Evolutionary conservation across 2,329 filamentous ascomycete genomes (phyloP).

Genomic region (Paecilomyces formosus): DNA sequence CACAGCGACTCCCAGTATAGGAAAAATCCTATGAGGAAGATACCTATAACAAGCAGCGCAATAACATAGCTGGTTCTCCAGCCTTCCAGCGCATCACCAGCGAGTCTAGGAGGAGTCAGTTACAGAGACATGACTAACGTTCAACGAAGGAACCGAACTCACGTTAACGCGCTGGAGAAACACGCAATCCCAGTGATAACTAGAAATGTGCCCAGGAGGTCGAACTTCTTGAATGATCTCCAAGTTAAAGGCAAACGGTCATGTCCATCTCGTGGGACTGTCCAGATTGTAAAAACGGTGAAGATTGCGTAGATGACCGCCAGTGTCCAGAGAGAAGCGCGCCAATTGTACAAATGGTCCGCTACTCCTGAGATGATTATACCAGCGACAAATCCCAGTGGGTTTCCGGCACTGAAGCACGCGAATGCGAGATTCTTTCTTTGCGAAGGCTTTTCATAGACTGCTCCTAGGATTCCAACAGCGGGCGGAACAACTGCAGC

Average conservation of each 20-base stretch:
- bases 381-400: conserved; percentile 50
- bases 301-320: conserved; percentile 58
- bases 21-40: conserved; percentile 50
- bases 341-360: conserved; percentile 55
- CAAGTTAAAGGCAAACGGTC: conserved; percentile 36
- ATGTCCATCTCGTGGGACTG: conserved; percentile 51
- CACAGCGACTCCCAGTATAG: conserved; percentile 55
- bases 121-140: background rate
- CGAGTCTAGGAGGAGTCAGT: conserved; percentile 25
- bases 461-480: conserved; percentile 56
- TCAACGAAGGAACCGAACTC: conserved; percentile 15
- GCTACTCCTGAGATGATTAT: conserved; percentile 57
- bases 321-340: conserved; percentile 55
- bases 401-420: conserved; percentile 54
- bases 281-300: conserved; percentile 51
- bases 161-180: conserved; percentile 56
- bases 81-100: conserved; percentile 51
- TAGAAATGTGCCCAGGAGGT: conserved; percentile 53
- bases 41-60: conserved; percentile 53
- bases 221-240: conserved; percentile 50
- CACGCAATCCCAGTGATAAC: conserved; percentile 59
- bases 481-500: conserved; percentile 59
- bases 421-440: conserved; percentile 61
- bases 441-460: conserved; percentile 54
- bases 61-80: conserved; percentile 59